Evolutionary conservation across 495 filamentous ascomycete genomes (phyloP), one percentile per base, ranked within the genome.

Genomic region (Penicillium cosmopolitanum): DNA sequence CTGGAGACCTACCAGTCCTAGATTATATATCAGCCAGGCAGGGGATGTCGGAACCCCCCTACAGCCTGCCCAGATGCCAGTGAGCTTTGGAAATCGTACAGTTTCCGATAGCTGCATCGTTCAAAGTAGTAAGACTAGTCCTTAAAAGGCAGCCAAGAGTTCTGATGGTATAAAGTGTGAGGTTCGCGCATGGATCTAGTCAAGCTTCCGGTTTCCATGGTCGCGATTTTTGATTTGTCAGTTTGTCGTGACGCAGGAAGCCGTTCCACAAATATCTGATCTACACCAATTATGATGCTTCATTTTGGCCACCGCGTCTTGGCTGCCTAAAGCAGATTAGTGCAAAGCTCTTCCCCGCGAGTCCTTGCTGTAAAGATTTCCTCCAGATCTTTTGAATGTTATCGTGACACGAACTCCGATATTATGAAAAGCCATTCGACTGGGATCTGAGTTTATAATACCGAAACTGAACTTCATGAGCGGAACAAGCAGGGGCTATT

Each of bases 191-290:
- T 31, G 8, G 2, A 31, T 31, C 28, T 9, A 1, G 4, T 40
- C 11, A 40, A 13, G 36, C 36, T 40, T 40, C 10, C 15, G 11
- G 10, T 44, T 44, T 12, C 42, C 42, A 44, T 16, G 3, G 8
- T 16, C 42, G 13, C 42, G 15, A 16, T 44, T 16, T 44, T 44
- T 44, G 42, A 44, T 44, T 44, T 44, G 42, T 44, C 42, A 44
- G 42, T 16, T 9, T n/a, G n/a, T 12, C 8, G 16, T 44, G 42
- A 18, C 4, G n/a, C n/a, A 44, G 42, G 4, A n/a, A 44, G 6
- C 12, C 4, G 15, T 5, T 19, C 42, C n/a, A 18, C n/a, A 44
- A 21, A 44, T 19, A 8, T 9, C 7, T 5, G 16, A 9, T n/a
- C n/a, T 9, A 5, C 16, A 9, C n/a, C 42, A 44, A 44, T 16